Conservation (phyloP, 768 basidiomycete genomes). For the Lactarius pseudohatsudake region DNA sequence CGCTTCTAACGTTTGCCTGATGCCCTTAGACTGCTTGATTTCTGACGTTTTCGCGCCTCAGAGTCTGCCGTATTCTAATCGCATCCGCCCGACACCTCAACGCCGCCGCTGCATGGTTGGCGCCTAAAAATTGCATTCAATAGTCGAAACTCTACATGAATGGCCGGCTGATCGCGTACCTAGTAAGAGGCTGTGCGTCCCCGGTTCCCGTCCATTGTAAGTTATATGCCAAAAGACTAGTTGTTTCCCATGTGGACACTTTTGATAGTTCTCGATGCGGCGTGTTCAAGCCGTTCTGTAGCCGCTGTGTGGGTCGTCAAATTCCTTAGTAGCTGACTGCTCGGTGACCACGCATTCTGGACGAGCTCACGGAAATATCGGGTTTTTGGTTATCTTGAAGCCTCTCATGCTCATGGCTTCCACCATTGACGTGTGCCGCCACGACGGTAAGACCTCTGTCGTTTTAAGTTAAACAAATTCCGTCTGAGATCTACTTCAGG, state of each 20-base stretch:
- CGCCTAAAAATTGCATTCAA: background rate
- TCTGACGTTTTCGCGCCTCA: background rate
- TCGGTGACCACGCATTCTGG: background rate
- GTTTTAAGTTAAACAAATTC: background rate
- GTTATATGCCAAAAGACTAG: background rate
- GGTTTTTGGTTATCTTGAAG: background rate
- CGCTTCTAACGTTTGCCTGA: background rate
- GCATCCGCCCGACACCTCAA: background rate
- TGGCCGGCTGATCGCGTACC: background rate
- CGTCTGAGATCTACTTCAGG: background rate
- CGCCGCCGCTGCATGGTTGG: background rate
- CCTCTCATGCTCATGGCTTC: background rate
- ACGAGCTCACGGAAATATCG: background rate
- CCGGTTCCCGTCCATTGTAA: background rate
- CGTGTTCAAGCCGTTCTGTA: background rate
- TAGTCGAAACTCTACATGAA: background rate
- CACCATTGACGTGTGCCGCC: background rate
- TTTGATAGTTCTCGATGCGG: background rate
- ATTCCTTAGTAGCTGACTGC: background rate
- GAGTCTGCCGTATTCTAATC: background rate
- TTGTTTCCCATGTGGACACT: background rate
- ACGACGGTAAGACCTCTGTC: background rate
- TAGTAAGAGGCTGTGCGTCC: background rate
- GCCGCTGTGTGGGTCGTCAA: background rate
- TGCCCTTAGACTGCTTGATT: background rate